phyloP scores from a whole-genome alignment of 306 rosid genomes.

The Erythrophleum fordii region DNA sequence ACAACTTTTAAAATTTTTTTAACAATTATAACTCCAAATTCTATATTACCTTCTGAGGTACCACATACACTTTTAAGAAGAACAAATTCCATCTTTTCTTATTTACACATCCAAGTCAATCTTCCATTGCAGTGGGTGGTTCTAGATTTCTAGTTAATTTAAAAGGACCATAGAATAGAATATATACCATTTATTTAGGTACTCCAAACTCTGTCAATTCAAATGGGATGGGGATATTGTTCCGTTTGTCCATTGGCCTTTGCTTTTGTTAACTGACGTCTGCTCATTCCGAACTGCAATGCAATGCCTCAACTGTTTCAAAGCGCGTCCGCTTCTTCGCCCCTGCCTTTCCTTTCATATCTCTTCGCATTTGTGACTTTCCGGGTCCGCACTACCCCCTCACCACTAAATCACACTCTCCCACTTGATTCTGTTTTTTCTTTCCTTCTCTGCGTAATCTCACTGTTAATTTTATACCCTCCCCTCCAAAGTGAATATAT shows the following conservation, averaged over 20 bases:
- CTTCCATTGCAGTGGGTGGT: neutral
- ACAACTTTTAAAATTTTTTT: no score
- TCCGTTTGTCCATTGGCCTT: neutral
- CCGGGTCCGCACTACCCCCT: neutral
- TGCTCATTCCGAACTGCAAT: neutral
- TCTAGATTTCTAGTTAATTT: neutral
- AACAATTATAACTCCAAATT: neutral
- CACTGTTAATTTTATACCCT: constrained; percentile 31
- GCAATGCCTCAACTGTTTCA: neutral
- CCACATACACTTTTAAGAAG: neutral
- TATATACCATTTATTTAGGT: neutral
- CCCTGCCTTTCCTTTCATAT: neutral
- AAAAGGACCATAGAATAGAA: neutral
- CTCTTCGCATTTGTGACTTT: neutral
- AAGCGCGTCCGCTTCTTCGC: neutral
- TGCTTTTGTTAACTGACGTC: no score
- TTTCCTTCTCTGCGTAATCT: constrained; percentile 16
- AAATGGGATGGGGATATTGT: no score
- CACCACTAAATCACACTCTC: neutral
- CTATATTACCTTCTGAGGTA: neutral
- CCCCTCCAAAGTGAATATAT: constrained; percentile 52
- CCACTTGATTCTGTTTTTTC: constrained; percentile 25
- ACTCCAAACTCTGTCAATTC: neutral
- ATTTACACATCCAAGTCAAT: neutral
- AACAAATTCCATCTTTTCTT: neutral